These are phyloP conservation scores for Claviceps sorghi DNA, from an alignment of 2,329 filamentous ascomycete species.

Conservation along the genomic window DNA sequence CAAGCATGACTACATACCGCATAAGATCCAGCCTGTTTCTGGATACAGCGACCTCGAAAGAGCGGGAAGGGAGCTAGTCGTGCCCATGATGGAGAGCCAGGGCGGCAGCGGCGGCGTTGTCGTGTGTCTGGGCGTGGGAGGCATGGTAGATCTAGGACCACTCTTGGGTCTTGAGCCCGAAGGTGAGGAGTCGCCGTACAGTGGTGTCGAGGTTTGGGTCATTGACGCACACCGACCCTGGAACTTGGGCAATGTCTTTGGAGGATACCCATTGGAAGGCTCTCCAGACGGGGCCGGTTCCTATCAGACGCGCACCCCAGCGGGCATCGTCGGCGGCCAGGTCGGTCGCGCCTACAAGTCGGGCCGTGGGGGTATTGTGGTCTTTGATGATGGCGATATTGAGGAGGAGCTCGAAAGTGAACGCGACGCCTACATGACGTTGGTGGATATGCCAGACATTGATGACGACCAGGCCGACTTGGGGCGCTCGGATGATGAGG, in stretches of 20 bases:
- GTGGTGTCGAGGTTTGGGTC: slow-evolving; percentile 89
- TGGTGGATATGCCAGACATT: slow-evolving; percentile 81
- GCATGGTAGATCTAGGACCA: slow-evolving; percentile 72
- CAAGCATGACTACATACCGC: slow-evolving; percentile 92
- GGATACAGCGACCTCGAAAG: slow-evolving; percentile 82
- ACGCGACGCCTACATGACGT: slow-evolving; percentile 67
- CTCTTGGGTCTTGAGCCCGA: slow-evolving; percentile 57
- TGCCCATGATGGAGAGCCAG: slow-evolving; percentile 70
- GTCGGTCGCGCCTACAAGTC: slow-evolving; percentile 59
- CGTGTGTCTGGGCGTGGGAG: slow-evolving; percentile 83
- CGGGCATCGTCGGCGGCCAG: slow-evolving; percentile 58
- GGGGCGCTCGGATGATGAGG: slow-evolving; percentile 43
- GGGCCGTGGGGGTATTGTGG: slow-evolving; percentile 74
- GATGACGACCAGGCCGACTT: slow-evolving; percentile 57
- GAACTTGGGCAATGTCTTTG: slow-evolving; percentile 91
- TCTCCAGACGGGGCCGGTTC: slow-evolving; percentile 30
- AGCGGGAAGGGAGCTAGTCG: slow-evolving; percentile 63
- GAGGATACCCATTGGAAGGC: slow-evolving; percentile 47
- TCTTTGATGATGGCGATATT: slow-evolving; percentile 93
- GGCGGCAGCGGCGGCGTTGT: slow-evolving; percentile 82
- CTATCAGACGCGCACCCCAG: slow-evolving; percentile 36
- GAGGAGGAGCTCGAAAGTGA: slow-evolving; percentile 64
- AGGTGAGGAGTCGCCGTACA: slow-evolving; percentile 51
- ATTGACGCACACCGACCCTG: slow-evolving; percentile 83
- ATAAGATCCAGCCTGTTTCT: slow-evolving; percentile 90